Conservation (phyloP, 768 basidiomycete species). For the Cyclocybe cylindracea region DNA sequence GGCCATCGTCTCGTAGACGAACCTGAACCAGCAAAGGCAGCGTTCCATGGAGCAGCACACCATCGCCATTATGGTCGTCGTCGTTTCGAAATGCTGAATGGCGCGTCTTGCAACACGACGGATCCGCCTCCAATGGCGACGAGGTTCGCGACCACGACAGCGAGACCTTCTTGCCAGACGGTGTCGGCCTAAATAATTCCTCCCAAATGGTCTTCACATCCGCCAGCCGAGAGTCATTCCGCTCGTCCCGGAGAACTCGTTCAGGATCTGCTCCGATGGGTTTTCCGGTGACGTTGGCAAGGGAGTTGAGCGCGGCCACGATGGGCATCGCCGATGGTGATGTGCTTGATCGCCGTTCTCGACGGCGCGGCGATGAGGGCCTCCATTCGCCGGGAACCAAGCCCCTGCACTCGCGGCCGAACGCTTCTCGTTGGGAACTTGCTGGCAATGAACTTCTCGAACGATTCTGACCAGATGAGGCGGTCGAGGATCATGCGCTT, state of each 20-base stretch:
- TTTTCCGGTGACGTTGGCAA: slow-evolving; percentile 98
- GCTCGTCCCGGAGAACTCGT: slow-evolving; percentile 82
- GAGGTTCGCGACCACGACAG: slow-evolving; percentile 98
- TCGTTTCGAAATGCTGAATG: slow-evolving; percentile 90
- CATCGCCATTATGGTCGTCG: slow-evolving; percentile 84
- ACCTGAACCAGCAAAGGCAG: slow-evolving; percentile 98
- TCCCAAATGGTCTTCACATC: slow-evolving; percentile 99
- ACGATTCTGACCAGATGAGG: slow-evolving; percentile 99
- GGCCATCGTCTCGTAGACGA: slow-evolving; percentile 99
- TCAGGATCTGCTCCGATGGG: slow-evolving; percentile 97
- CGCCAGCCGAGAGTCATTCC: slow-evolving; percentile 80
- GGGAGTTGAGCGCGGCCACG: slow-evolving; percentile 96
- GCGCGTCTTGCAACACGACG: slow-evolving; percentile 98
- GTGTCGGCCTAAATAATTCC: slow-evolving; percentile 98
- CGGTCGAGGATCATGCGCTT: slow-evolving; percentile 99
- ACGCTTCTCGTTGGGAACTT: slow-evolving; percentile 99
- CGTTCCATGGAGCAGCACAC: slow-evolving; percentile 94
- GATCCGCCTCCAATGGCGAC: slow-evolving; percentile 97
- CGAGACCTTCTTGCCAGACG: slow-evolving; percentile 96
- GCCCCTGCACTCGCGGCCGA: slow-evolving; percentile 97
- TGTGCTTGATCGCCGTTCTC: slow-evolving; percentile 93
- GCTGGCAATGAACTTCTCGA: slow-evolving; percentile 97
- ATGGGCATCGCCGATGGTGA: slow-evolving; percentile 99
- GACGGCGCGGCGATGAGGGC: slow-evolving; percentile 96
- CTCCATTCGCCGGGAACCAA: slow-evolving; percentile 99